These are phyloP conservation scores for Isoetes taiwanensis DNA, from an alignment of 75 land plant species.

Conservation along the genomic window DNA sequence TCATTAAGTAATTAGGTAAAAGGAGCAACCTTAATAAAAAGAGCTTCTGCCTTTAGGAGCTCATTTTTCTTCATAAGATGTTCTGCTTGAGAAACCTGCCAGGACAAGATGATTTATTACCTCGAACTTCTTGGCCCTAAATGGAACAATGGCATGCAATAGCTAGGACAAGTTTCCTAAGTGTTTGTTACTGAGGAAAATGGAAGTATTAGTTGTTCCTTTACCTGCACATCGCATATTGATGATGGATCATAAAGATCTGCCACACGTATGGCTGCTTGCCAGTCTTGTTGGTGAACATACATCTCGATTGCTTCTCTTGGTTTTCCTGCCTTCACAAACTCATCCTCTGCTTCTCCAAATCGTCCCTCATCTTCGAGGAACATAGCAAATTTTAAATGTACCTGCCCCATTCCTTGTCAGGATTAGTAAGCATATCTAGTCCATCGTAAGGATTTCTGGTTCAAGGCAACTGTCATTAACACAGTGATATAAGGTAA, in stretches of 20 bases:
- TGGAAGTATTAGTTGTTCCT: background rate
- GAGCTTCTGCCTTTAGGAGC: constrained; percentile 20
- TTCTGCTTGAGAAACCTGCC: constrained; percentile 32
- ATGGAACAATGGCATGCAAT: background rate
- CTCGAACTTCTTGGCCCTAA: background rate
- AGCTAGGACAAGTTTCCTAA: background rate
- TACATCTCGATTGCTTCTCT: constrained; percentile 34
- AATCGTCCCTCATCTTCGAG: constrained; percentile 28
- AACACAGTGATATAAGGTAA: background rate
- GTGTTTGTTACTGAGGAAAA: background rate
- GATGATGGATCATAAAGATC: constrained; percentile 28
- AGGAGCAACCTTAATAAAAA: constrained; percentile 16
- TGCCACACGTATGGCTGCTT: constrained; percentile 25
- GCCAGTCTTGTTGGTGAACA: constrained; percentile 21
- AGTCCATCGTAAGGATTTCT: too few species aligned
- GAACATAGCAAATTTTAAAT: constrained; percentile 20
- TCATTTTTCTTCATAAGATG: constrained; percentile 18
- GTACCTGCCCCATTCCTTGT: constrained; percentile 20
- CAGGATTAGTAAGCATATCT: too few species aligned
- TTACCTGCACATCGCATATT: constrained; percentile 21
- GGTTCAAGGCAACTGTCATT: constrained; percentile 4
- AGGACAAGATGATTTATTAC: background rate
- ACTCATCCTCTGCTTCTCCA: constrained; percentile 25
- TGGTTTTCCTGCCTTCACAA: constrained; percentile 30
- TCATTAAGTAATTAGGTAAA: too few species aligned